phyloP scores from a whole-genome alignment of 345 rosid genomes.

The Lumnitzera racemosa region DNA sequence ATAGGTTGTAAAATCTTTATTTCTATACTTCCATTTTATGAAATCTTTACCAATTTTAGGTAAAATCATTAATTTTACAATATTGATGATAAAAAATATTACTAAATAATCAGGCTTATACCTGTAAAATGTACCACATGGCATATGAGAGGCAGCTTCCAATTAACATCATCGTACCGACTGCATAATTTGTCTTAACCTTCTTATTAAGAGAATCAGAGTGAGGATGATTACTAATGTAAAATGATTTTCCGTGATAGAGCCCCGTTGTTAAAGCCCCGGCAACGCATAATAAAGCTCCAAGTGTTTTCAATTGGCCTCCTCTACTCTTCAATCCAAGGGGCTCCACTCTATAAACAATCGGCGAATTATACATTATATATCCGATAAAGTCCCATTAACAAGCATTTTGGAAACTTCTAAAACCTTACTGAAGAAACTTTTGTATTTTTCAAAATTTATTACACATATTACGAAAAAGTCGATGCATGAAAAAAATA shows the following conservation, averaged over 20 bases:
- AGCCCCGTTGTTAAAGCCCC: slow-evolving; percentile 26
- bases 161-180: slow-evolving; percentile 28
- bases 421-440: too few species aligned
- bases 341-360: slow-evolving; percentile 23
- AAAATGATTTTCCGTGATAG: slow-evolving; percentile 28
- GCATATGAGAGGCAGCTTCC: slow-evolving; percentile 30
- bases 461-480: too few species aligned
- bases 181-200: slow-evolving; percentile 10
- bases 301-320: slow-evolving; percentile 29
- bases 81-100: background rate
- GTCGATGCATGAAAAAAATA: too few species aligned
- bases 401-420: background rate
- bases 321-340: slow-evolving; percentile 16
- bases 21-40: too few species aligned
- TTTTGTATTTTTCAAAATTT: too few species aligned
- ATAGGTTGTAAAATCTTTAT: too few species aligned
- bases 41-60: too few species aligned
- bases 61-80: too few species aligned
- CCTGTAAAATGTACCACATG: slow-evolving; percentile 40
- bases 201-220: background rate
- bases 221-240: slow-evolving; percentile 2
- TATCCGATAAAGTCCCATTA: too few species aligned
- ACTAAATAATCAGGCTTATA: slow-evolving; percentile 1
- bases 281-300: slow-evolving; percentile 32
- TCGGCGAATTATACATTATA: background rate